Base-by-base conservation (phyloP, 208 protist genomes). In the Crithidia expoeki region DNA sequence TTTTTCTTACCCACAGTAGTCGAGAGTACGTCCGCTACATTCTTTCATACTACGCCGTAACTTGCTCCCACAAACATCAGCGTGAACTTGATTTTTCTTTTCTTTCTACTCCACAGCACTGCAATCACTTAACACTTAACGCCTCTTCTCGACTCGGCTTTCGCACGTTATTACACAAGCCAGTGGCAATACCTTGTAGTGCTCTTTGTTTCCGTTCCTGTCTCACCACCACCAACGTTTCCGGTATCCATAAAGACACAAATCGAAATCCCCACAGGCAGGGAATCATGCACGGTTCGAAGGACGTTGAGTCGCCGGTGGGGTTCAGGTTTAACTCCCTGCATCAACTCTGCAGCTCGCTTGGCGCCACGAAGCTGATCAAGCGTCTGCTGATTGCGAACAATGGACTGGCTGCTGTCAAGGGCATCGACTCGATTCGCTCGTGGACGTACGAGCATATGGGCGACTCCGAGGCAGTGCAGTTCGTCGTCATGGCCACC, bases 371-470 rank as follows among this genome's bases (percentile, higher is more conserved):
- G 4, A 79, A 73, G 34, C 71, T 85, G 5, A 95, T 98, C 56
- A 73, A 86, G 21, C 85, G 88, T 27, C 79, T 99, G 17, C 89
- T 99, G 47, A 94, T 99, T 32, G 97, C 98, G 16, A 99, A 99
- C 83, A 99, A 99, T 82, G 98, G 98, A 62, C 98, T 99, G 40
- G 98, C 98, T 14, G 98, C 98, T 0, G 96, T 99, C 9, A 99
- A 99, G 80, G 95, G 90, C 33, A 99, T 99, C 56, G 94, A 98
- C 57, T 99, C 96, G 12, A 98, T 99, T 36, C 90, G 97, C 60
- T 89, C 92, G 47, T 99, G 97, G 97, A 74, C 95, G 23, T 99
- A 99, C 81, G 85, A 98, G 52, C 90, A 90, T 44, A 98, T 98
- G 77, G 97, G 97, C 11, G 88, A 99, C 77, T 87, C 97, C 27